phyloP scores from a whole-genome alignment of 1,139 yeast genomes.

The Saccharomyces hybrid region DNA sequence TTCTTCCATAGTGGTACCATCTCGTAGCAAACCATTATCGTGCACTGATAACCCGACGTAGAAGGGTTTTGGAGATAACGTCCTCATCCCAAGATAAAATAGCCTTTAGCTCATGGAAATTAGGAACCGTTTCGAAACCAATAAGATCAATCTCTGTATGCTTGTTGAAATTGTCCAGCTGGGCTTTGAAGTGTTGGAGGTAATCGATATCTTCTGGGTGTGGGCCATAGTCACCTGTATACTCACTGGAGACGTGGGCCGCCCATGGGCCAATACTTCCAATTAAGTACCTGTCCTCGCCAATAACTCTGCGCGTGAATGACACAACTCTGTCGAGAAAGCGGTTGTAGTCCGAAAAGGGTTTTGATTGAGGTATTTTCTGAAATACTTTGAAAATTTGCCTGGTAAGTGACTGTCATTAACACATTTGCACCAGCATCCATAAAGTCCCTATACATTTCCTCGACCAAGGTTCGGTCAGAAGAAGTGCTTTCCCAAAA shows the following conservation, averaged over 20 bases:
- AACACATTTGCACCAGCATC: slow-evolving; percentile 54
- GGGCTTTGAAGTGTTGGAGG: slow-evolving; percentile 23
- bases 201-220: slow-evolving; percentile 21
- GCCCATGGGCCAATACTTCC: slow-evolving; percentile 76
- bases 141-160: neutral
- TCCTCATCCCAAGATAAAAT: slow-evolving; percentile 24
- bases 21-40: slow-evolving; percentile 23
- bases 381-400: slow-evolving; percentile 30
- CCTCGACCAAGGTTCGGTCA: slow-evolving; percentile 40
- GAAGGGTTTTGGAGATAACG: slow-evolving; percentile 21
- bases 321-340: slow-evolving; percentile 19
- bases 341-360: slow-evolving; percentile 29
- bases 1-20: slow-evolving; percentile 24
- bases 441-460: slow-evolving; percentile 46
- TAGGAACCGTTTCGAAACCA: slow-evolving; percentile 20
- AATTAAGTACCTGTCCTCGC: slow-evolving; percentile 34
- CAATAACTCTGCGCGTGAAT: slow-evolving; percentile 29
- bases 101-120: slow-evolving; percentile 24
- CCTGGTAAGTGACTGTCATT: slow-evolving; percentile 59
- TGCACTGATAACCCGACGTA: slow-evolving; percentile 25
- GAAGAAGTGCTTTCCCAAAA: slow-evolving; percentile 26
- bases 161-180: slow-evolving; percentile 10
- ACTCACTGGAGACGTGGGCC: slow-evolving; percentile 59
- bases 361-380: slow-evolving; percentile 23
- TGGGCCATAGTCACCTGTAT: slow-evolving; percentile 46